Evolutionary conservation across 257 asterid species (phyloP).

Genomic region (Fraxinus pennsylvanica): DNA sequence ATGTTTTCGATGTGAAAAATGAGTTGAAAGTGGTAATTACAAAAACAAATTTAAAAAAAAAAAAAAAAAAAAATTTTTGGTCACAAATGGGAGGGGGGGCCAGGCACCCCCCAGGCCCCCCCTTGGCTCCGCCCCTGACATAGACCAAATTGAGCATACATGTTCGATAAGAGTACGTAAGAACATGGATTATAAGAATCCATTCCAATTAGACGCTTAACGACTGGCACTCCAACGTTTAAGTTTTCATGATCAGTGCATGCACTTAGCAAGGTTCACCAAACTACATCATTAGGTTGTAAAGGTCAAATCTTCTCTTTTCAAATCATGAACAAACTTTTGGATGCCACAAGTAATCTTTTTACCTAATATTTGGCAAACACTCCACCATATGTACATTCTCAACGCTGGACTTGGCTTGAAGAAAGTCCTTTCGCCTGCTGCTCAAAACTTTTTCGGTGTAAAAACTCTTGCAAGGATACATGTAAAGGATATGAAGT

Average conservation of each 20-base stretch:
- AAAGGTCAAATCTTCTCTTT: slow-evolving; percentile 7
- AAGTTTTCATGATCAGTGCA: slow-evolving; percentile 57
- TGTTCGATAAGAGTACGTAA: slow-evolving; percentile 64
- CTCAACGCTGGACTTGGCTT: slow-evolving; percentile 91
- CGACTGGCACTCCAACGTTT: slow-evolving; percentile 55
- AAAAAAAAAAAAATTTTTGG: too few species aligned
- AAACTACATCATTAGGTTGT: slow-evolving; percentile 61
- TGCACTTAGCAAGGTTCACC: slow-evolving; percentile 63
- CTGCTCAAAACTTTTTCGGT: slow-evolving; percentile 84
- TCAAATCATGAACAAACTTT: slow-evolving; percentile 6
- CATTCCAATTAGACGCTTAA: slow-evolving; percentile 47
- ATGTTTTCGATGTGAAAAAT: too few species aligned
- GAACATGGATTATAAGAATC: slow-evolving; percentile 58
- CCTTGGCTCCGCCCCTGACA: too few species aligned
- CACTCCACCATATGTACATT: slow-evolving; percentile 31
- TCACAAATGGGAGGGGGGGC: too few species aligned
- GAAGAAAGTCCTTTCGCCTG: slow-evolving; percentile 91
- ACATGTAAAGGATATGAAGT: slow-evolving; percentile 46
- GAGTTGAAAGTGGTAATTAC: too few species aligned
- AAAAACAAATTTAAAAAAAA: too few species aligned
- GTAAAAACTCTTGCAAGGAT: slow-evolving; percentile 75
- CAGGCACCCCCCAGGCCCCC: too few species aligned
- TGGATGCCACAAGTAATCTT: slow-evolving; percentile 2
- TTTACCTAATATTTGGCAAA: slow-evolving; percentile 33
- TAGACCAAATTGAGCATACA: slow-evolving; percentile 69